phyloP scores from a whole-genome alignment of 306 rosid species.

The Calophaca sinica region DNA sequence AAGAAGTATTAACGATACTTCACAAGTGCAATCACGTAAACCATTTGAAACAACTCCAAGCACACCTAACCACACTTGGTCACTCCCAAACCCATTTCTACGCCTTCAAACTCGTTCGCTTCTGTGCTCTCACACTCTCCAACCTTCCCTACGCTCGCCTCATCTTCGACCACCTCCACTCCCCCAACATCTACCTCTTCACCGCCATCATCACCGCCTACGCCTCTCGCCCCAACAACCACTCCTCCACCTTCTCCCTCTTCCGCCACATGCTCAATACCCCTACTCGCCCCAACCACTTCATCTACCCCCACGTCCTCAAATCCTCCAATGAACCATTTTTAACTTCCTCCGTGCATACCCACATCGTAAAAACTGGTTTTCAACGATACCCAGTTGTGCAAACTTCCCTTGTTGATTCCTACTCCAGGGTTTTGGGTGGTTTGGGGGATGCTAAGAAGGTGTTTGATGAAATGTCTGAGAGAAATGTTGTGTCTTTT shows the following conservation, averaged over 20 bases:
- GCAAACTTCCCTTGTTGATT: constrained; percentile 68
- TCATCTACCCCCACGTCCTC: constrained; percentile 70
- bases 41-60: constrained; percentile 79
- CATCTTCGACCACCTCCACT: constrained; percentile 58
- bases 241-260: constrained; percentile 48
- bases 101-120: constrained; percentile 80
- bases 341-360: constrained; percentile 52
- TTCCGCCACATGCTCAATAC: constrained; percentile 60
- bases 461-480: constrained; percentile 77
- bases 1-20: constrained; percentile 51
- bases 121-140: constrained; percentile 58
- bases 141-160: constrained; percentile 65
- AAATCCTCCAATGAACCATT: constrained; percentile 51
- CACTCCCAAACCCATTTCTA: constrained; percentile 74
- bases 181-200: constrained; percentile 69
- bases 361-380: constrained; percentile 69
- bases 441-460: constrained; percentile 50
- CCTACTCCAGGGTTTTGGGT: constrained; percentile 51
- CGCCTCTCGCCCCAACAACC: constrained; percentile 53
- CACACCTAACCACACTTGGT: constrained; percentile 57
- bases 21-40: constrained; percentile 57
- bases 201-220: constrained; percentile 80
- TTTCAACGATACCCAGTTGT: constrained; percentile 68
- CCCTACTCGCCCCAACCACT: constrained; percentile 55
- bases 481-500: constrained; percentile 70